phyloP scores from a whole-genome alignment of 768 basidiomycete species.

The Tylopilus rubrobrunneus region DNA sequence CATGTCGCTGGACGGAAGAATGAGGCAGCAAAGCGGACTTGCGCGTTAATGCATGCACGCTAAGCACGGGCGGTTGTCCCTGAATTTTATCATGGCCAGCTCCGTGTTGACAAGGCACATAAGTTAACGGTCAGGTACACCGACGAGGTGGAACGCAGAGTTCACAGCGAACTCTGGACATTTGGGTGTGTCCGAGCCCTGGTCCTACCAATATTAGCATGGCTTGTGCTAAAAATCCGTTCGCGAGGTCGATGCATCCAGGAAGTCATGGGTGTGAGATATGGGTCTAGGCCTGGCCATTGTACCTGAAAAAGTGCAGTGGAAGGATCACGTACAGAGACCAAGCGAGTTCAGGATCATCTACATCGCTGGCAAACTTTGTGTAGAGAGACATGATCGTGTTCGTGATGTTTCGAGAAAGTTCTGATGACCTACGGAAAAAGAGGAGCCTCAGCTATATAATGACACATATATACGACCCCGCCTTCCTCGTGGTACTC shows the following conservation, averaged over 20 bases:
- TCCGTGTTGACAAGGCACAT: not conserved
- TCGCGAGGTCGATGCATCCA: not conserved
- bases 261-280: too few species aligned
- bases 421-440: constrained; percentile 15
- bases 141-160: not conserved
- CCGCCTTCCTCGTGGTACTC: too few species aligned
- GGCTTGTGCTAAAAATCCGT: too few species aligned
- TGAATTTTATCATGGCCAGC: constrained; percentile 3
- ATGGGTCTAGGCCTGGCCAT: not conserved
- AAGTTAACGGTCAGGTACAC: not conserved
- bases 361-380: too few species aligned
- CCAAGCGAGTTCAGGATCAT: too few species aligned
- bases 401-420: constrained; percentile 31
- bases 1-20: constrained; percentile 6
- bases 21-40: not conserved
- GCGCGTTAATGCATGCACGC: not conserved
- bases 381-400: not conserved
- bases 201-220: too few species aligned
- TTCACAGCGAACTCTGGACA: not conserved
- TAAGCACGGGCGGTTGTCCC: not conserved
- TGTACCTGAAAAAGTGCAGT: not conserved
- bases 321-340: constrained; percentile 7
- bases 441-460: too few species aligned
- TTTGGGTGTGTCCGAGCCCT: not conserved
- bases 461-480: too few species aligned